Percentiles rank a stretch among this genome's conserved stretches.
Evolutionary conservation across 2,329 filamentous ascomycete species (phyloP).

Genomic region (Podosphaera xanthii): DNA sequence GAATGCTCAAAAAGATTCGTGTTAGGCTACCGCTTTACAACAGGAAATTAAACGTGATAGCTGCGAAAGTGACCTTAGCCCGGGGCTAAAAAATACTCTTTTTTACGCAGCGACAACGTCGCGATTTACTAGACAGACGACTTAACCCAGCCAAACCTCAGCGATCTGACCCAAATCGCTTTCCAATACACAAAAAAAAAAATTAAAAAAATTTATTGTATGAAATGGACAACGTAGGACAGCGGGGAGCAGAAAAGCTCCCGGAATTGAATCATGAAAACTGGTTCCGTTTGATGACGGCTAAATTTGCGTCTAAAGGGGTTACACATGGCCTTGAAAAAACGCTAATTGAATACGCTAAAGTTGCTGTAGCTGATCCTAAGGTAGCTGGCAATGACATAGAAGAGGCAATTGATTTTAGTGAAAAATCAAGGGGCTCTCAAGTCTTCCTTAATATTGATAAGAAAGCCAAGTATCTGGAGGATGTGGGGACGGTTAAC

Average conservation of each 20-base stretch:
- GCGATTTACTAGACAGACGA: background rate
- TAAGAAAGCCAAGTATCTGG: background rate
- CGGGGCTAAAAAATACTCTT: background rate
- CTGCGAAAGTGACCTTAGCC: background rate
- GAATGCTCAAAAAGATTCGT: constrained; percentile 3
- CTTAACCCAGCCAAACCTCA: background rate
- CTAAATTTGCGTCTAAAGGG: background rate
- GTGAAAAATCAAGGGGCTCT: background rate
- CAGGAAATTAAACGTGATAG: background rate
- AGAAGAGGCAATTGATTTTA: background rate
- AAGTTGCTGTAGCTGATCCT: background rate
- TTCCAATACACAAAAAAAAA: background rate
- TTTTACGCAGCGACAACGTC: background rate
- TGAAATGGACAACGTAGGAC: constrained; percentile 1
- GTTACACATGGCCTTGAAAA: background rate
- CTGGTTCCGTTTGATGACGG: background rate
- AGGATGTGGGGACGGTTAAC: background rate
- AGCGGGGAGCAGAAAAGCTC: background rate
- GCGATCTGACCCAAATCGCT: background rate
- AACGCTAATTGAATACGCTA: background rate
- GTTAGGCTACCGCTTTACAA: constrained; percentile 4
- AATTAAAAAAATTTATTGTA: background rate
- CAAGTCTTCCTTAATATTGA: background rate
- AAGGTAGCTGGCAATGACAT: background rate
- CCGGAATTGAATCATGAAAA: background rate